Evolutionary conservation across 1,139 yeast genomes (phyloP).

Genomic region (Zhuliangozyma blackwelliae): DNA sequence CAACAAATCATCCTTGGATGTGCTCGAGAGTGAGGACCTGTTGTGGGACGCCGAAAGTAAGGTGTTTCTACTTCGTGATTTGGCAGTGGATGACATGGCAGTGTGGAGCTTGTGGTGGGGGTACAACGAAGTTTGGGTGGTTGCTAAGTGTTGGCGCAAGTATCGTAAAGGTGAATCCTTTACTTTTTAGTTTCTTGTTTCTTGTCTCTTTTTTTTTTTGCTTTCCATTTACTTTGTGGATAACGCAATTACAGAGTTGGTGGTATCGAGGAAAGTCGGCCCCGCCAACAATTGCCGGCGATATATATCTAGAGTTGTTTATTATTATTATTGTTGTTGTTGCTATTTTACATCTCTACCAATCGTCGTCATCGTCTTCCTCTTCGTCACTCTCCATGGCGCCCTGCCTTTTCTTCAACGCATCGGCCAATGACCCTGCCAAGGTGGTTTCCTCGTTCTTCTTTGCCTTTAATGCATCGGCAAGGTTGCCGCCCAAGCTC

Average conservation of each 20-base stretch:
- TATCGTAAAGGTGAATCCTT: too few relatives aligned
- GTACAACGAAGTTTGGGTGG: too few relatives aligned
- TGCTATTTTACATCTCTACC: conserved; percentile 9
- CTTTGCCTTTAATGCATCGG: conserved; percentile 69
- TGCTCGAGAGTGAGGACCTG: conserved; percentile 17
- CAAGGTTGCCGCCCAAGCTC: conserved; percentile 60
- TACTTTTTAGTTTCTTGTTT: too few relatives aligned
- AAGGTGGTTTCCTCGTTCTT: conserved; percentile 59
- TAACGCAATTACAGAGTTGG: too few relatives aligned
- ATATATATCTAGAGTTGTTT: too few relatives aligned
- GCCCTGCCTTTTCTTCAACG: conserved; percentile 78
- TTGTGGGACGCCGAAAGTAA: conserved; percentile 30
- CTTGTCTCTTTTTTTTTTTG: too few relatives aligned
- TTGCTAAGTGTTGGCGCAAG: too few relatives aligned
- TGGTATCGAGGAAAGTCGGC: too few relatives aligned
- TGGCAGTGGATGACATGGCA: conserved; percentile 5
- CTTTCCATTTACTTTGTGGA: too few relatives aligned
- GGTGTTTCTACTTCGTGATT: conserved; percentile 31
- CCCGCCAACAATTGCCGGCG: too few relatives aligned
- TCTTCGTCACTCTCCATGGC: conserved; percentile 71
- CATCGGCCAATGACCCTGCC: conserved; percentile 88
- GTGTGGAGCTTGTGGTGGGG: too few relatives aligned
- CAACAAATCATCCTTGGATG: conserved; percentile 32
- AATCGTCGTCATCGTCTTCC: conserved; percentile 71
- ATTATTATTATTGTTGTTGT: too few relatives aligned